Evolutionary conservation across 2,329 filamentous ascomycete genomes (phyloP), one percentile per base, ranked within the genome.

Genomic region (Exserohilum turcica): DNA sequence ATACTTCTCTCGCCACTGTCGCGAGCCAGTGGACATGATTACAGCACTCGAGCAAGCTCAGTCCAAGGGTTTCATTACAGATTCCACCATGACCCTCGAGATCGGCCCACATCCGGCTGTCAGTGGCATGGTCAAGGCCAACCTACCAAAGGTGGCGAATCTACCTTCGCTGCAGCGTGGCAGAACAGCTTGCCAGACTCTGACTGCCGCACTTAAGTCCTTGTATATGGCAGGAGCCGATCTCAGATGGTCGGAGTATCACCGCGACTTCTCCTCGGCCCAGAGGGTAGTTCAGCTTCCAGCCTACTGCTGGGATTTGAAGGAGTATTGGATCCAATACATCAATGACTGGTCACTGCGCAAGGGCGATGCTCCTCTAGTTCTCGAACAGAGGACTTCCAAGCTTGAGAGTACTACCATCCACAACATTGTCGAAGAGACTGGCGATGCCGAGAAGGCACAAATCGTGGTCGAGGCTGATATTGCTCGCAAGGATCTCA

Each of bases 201-300:
- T n/a, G n/a, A n/a, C n/a, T n/a, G n/a, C n/a, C n/a, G n/a, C 76
- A 74, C 47, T 71, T 76, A 0, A 73, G 89, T 10, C 31, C 50
- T 18, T 65, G 0, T 81, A 89, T 67, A 67, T 65, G 1, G 76
- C 74, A 1, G 86, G 86, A 0, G 61, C 85, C 1, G 73, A 78
- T 6, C 72, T 90, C 16, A 74, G 84, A 56, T 90, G 86, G 84
- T 78, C 80, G 37, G 85, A 85, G 66, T 86, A 52, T 31, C 74
- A 80, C 48, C 56, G 64, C 1, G 73, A 72, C 5, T 77, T 81
- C 21, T 68, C 31, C 16, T 5, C 21, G 2, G 48, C 35, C 0
- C 57, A 48, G 18, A 16, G 36, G 7, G 46, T 65, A 1, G 10
- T 63, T 2, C 13, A 35, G 2, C 50, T 66, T 0, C 63, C 86